A percentile compares a stretch with the other conserved stretches of the same genome.
Evolutionary conservation across 2,329 filamentous ascomycete genomes (phyloP).

Genomic region (Fusarium sp.): DNA sequence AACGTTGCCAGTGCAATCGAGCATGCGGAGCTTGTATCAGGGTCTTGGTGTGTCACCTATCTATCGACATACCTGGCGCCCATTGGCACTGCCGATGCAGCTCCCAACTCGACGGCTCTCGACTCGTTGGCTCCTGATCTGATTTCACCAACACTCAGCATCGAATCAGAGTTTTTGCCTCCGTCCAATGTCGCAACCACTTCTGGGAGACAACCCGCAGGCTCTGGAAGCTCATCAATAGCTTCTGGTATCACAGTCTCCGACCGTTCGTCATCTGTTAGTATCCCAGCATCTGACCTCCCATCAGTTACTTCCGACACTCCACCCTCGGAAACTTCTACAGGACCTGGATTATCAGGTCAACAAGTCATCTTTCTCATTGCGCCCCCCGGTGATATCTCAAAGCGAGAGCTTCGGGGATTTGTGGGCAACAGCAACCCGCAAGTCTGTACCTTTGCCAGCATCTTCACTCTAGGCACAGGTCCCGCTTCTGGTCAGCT

Average conservation of each 20-base stretch:
- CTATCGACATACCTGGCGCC: conserved; percentile 1
- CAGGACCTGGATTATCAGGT: neutral
- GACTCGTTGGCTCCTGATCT: neutral
- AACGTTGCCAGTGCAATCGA: neutral
- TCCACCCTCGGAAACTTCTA: neutral
- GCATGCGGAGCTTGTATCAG: neutral
- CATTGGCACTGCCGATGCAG: neutral
- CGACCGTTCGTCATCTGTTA: neutral
- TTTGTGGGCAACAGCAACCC: neutral
- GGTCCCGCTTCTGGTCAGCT: neutral
- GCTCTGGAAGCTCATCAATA: neutral
- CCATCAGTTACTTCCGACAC: neutral
- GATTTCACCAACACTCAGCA: neutral
- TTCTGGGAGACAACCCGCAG: neutral
- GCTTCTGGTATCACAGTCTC: neutral
- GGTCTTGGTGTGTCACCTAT: conserved; percentile 1
- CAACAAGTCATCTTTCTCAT: neutral
- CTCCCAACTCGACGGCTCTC: neutral
- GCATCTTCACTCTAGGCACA: neutral
- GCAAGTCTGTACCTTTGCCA: neutral
- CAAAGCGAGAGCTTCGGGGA: neutral
- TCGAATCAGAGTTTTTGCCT: neutral
- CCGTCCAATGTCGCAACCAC: neutral
- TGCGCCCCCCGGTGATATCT: neutral
- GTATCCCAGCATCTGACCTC: neutral